Evolutionary conservation across 2,329 filamentous ascomycete genomes (phyloP).

Genomic region (Cadophora sp.): DNA sequence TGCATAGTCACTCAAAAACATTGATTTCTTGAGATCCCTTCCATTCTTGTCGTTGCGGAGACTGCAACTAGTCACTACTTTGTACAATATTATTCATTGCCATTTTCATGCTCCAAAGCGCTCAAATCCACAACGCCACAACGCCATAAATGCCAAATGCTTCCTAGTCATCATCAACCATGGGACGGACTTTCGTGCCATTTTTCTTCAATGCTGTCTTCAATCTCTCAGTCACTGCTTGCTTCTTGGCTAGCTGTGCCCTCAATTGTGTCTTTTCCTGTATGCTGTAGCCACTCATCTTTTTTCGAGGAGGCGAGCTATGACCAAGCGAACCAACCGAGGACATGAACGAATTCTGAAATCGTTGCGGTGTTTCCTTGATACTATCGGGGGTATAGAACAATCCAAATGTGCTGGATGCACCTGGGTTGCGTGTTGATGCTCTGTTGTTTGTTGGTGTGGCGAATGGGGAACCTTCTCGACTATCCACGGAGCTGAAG

Average conservation of each 20-base stretch:
- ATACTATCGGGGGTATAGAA: slow-evolving; percentile 43
- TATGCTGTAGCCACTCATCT: slow-evolving; percentile 65
- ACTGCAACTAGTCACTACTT: not conserved
- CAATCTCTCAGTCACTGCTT: slow-evolving; percentile 59
- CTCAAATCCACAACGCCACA: slow-evolving; percentile 18
- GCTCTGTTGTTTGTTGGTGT: slow-evolving; percentile 43
- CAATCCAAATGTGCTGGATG: slow-evolving; percentile 38
- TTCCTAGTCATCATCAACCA: slow-evolving; percentile 39
- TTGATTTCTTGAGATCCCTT: not conserved
- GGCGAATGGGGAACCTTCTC: slow-evolving; percentile 51
- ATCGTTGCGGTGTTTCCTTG: slow-evolving; percentile 34
- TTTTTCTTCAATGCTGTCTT: slow-evolving; percentile 43
- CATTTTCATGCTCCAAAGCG: slow-evolving; percentile 11
- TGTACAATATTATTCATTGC: slow-evolving; percentile 5
- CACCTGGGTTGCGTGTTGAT: slow-evolving; percentile 34
- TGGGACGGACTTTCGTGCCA: slow-evolving; percentile 39
- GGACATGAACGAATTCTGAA: slow-evolving; percentile 41
- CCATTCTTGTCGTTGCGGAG: not conserved
- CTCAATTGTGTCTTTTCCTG: slow-evolving; percentile 64
- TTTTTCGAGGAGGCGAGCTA: slow-evolving; percentile 56
- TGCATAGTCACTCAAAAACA: not conserved
- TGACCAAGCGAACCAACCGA: slow-evolving; percentile 35
- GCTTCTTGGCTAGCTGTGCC: slow-evolving; percentile 59
- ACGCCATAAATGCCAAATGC: slow-evolving; percentile 14
- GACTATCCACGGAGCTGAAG: slow-evolving; percentile 51